phyloP scores from a whole-genome alignment of 225 moss, liverwort and hornwort species.

The Climacium dendroides region DNA sequence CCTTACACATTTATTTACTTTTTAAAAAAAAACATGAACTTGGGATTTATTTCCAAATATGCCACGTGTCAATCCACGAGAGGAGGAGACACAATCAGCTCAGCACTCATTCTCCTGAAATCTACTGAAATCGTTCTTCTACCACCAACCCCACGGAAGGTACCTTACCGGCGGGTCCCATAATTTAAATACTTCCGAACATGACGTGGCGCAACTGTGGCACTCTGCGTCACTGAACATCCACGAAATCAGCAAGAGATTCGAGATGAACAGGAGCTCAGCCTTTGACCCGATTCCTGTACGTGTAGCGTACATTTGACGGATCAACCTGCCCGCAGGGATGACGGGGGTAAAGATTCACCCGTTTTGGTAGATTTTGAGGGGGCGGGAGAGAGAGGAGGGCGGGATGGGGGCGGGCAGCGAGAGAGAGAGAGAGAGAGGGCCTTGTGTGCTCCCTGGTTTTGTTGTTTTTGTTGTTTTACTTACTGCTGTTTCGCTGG shows the following conservation, averaged over 20 bases:
- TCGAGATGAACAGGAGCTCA: background rate
- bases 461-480: background rate
- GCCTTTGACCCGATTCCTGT: background rate
- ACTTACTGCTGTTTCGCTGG: background rate
- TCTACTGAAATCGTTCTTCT: background rate
- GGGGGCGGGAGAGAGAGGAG: background rate
- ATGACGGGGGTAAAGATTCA: background rate
- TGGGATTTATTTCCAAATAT: background rate
- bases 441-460: background rate
- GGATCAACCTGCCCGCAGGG: accelerated
- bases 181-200: background rate
- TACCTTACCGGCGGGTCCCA: background rate
- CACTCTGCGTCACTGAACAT: background rate
- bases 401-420: background rate
- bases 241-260: conserved; percentile 1
- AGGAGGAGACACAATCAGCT: background rate
- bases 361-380: background rate
- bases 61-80: background rate
- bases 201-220: background rate
- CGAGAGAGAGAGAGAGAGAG: too few relatives aligned
- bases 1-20: background rate
- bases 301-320: accelerated
- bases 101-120: background rate
- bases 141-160: background rate
- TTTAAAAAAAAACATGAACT: too few relatives aligned